Percentiles rank a stretch among this genome's conserved stretches.
These are phyloP conservation scores for Tricholoma hemisulphureum DNA, from an alignment of 768 basidiomycete species.

Conservation along the genomic window DNA sequence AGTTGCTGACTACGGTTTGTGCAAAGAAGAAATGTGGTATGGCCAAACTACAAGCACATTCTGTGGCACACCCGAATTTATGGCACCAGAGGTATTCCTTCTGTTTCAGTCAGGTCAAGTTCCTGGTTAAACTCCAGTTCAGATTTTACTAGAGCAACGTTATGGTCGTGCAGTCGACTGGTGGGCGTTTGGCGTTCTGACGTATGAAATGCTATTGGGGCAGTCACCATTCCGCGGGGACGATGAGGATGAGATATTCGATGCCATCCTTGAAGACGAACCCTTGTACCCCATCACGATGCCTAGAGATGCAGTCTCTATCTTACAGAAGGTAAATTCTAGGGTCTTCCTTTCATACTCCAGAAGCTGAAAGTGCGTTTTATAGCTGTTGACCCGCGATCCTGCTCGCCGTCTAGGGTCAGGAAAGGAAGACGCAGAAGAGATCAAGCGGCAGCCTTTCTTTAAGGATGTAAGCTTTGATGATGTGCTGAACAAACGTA, in stretches of 20 bases:
- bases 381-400: conserved; percentile 87
- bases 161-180: conserved; percentile 99
- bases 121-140: conserved; percentile 6
- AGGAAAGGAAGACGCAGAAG: conserved; percentile 88
- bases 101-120: not conserved
- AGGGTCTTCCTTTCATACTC: conserved; percentile 4
- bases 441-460: conserved; percentile 97
- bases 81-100: conserved; percentile 93
- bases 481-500: conserved; percentile 95
- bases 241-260: conserved; percentile 99
- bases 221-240: conserved; percentile 99
- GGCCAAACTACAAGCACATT: conserved; percentile 97
- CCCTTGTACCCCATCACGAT: conserved; percentile 98
- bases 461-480: conserved; percentile 98
- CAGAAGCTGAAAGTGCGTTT: not conserved
- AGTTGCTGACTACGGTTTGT: conserved; percentile 98
- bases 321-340: conserved; percentile 80
- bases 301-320: conserved; percentile 95
- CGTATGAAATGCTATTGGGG: conserved; percentile 97
- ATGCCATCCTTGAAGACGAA: conserved; percentile 98
- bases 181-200: conserved; percentile 99
- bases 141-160: conserved; percentile 99
- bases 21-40: conserved; percentile 99
- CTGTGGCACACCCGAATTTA: conserved; percentile 99
- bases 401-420: conserved; percentile 89